Percentiles rank a stretch among this genome's conserved stretches.
Conservation (phyloP, 1,284 basidiomycete genomes). For the Leccinum ponderosum region DNA sequence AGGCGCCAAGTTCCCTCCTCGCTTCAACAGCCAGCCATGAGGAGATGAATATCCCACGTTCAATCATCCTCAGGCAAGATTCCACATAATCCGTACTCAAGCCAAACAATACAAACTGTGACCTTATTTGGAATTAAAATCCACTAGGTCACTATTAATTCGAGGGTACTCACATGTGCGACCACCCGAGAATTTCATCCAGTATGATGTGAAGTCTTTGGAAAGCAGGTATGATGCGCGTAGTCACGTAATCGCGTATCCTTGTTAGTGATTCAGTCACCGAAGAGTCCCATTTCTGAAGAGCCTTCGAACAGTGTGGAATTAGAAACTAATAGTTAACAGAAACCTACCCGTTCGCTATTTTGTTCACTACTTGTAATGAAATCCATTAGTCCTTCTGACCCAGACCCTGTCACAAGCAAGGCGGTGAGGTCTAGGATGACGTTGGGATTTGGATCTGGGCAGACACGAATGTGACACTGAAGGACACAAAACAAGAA, state of each 20-base stretch:
- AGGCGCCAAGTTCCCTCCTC: constrained; percentile 65
- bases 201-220: constrained; percentile 73
- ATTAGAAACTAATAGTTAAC: constrained; percentile 14
- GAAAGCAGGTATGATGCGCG: constrained; percentile 67
- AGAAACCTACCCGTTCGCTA: constrained; percentile 66
- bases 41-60: constrained; percentile 58
- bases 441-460: constrained; percentile 60
- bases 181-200: constrained; percentile 76
- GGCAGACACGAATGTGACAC: constrained; percentile 10
- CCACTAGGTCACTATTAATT: constrained; percentile 10
- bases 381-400: constrained; percentile 69
- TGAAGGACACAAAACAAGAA: constrained; percentile 9
- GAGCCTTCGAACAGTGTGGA: constrained; percentile 47
- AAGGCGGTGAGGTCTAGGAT: constrained; percentile 72
- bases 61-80: constrained; percentile 50
- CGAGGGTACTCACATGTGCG: constrained; percentile 55
- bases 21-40: constrained; percentile 68
- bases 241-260: constrained; percentile 71
- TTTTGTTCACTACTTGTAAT: constrained; percentile 75
- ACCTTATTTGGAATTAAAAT: constrained; percentile 37
- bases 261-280: constrained; percentile 68
- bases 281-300: constrained; percentile 78
- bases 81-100: constrained; percentile 51
- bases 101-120: constrained; percentile 52
- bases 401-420: constrained; percentile 65